Evolutionary conservation across 2,329 filamentous ascomycete species (phyloP).

Genomic region (Metarhizium anisopliae): DNA sequence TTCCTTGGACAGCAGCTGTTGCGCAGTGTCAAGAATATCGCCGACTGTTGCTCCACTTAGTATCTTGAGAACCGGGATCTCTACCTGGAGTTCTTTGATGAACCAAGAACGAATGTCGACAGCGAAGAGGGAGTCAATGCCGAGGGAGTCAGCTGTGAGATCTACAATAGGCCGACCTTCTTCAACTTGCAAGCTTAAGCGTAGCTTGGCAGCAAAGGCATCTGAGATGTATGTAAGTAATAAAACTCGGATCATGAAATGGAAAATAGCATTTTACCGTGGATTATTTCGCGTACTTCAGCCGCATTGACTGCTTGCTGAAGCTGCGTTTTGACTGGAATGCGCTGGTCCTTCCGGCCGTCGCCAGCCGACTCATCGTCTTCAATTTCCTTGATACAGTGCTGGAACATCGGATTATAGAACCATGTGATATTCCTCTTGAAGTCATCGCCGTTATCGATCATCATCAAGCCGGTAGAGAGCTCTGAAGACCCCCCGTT

Average conservation of each 20-base stretch:
- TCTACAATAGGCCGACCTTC: not conserved
- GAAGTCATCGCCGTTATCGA: not conserved
- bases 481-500: not conserved
- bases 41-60: conserved; percentile 10
- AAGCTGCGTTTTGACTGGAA: not conserved
- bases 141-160: conserved; percentile 11
- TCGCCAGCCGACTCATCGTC: not conserved
- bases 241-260: no score
- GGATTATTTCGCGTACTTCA: no score
- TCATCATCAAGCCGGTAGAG: no score
- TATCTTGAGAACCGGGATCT: conserved; percentile 36
- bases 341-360: not conserved
- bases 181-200: not conserved
- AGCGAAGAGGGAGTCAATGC: conserved; percentile 22
- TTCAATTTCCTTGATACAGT: not conserved
- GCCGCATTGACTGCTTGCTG: no score
- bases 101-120: conserved; percentile 40
- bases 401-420: not conserved
- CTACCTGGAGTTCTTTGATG: conserved; percentile 29
- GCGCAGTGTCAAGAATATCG: not conserved
- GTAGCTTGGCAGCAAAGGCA: not conserved
- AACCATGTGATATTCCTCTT: not conserved
- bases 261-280: no score
- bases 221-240: not conserved
- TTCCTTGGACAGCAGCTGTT: not conserved